phyloP scores from a whole-genome alignment of 78 protist genomes.

The Goniomonas avonlea region DNA sequence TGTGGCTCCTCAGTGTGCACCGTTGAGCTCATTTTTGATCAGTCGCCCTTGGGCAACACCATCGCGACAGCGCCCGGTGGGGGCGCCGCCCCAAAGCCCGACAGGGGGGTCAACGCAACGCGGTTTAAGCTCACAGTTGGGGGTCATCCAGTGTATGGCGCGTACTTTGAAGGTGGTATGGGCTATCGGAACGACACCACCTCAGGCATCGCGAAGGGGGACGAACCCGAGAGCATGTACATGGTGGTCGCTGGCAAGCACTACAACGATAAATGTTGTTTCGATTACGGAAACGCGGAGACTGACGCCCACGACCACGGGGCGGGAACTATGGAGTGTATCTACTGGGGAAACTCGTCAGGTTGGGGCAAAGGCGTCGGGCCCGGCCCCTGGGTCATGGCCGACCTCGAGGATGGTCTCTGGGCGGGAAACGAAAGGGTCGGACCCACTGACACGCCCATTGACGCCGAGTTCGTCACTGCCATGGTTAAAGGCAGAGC shows the following conservation, averaged over 20 bases:
- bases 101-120: neutral
- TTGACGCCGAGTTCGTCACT: neutral
- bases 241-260: neutral
- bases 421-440: neutral
- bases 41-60: neutral
- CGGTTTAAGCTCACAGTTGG: neutral
- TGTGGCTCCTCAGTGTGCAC: neutral
- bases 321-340: neutral
- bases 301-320: neutral
- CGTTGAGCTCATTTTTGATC: neutral
- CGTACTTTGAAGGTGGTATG: neutral
- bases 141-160: neutral
- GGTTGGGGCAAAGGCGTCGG: neutral
- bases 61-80: neutral
- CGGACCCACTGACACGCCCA: neutral
- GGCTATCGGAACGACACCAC: constrained; percentile 2
- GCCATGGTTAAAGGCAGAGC: neutral
- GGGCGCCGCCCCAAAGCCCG: neutral
- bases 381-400: constrained; percentile 5
- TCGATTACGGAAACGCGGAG: constrained; percentile 13
- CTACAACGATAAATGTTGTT: neutral
- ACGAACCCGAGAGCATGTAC: neutral
- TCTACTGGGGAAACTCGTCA: neutral
- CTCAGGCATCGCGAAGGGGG: neutral
- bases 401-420: neutral